Evolutionary conservation across 2,329 filamentous ascomycete genomes (phyloP).

Genomic region (Dactylonectria macrodidyma): DNA sequence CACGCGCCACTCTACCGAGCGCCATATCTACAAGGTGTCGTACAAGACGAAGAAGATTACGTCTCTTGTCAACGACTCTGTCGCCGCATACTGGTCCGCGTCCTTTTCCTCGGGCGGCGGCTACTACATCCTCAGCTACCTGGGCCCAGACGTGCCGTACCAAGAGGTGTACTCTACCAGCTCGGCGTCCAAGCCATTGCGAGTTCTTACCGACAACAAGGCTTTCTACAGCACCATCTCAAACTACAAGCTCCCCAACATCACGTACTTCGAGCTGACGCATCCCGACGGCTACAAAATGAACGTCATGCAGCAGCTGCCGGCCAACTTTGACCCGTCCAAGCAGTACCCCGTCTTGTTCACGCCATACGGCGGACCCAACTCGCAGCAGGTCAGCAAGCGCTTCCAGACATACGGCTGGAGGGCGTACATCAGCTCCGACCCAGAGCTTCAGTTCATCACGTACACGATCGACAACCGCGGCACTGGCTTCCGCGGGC

Average conservation of each 20-base stretch:
- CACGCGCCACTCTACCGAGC: constrained; percentile 76
- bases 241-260: constrained; percentile 74
- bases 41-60: constrained; percentile 68
- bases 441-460: constrained; percentile 78
- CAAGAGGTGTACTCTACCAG: constrained; percentile 76
- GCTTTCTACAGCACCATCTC: constrained; percentile 68
- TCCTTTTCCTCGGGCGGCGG: constrained; percentile 74
- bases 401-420: constrained; percentile 69
- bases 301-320: constrained; percentile 76
- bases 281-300: constrained; percentile 74
- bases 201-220: constrained; percentile 74
- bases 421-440: constrained; percentile 75
- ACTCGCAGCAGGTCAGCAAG: constrained; percentile 73
- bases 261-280: constrained; percentile 73
- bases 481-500: constrained; percentile 76
- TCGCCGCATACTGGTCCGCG: constrained; percentile 73
- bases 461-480: constrained; percentile 79
- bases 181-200: constrained; percentile 65
- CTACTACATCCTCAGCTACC: constrained; percentile 77
- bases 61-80: constrained; percentile 73
- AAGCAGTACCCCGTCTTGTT: constrained; percentile 79
- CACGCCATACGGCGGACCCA: constrained; percentile 78
- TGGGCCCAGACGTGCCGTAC: constrained; percentile 77
- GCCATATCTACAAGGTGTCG: constrained; percentile 77
- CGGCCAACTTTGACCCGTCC: constrained; percentile 72